These are phyloP conservation scores for Echites panduratus DNA, from an alignment of 257 asterid genomes.

Conservation along the genomic window DNA sequence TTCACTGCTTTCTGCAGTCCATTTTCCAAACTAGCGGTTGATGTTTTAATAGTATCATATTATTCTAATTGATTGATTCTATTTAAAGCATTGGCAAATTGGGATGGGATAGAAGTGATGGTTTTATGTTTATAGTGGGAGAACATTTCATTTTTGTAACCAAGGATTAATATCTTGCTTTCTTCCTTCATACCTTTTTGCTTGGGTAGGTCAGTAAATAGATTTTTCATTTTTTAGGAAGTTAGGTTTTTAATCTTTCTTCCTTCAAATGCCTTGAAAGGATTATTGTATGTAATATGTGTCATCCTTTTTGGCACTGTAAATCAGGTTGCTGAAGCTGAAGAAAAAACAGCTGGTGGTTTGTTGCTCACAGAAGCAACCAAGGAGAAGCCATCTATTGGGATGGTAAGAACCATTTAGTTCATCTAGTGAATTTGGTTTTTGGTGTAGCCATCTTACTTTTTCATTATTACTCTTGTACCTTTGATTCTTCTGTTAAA, in stretches of 20 bases:
- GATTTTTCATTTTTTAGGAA: neutral
- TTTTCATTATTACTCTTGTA: neutral
- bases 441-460: neutral
- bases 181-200: neutral
- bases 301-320: neutral
- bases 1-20: too few relatives aligned
- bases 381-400: conserved; percentile 93
- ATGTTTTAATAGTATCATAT: too few relatives aligned
- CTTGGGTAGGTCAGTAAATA: neutral
- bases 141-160: neutral
- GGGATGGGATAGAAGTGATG: neutral
- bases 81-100: neutral
- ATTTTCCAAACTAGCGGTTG: too few relatives aligned
- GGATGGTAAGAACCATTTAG: conserved; percentile 45
- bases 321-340: conserved; percentile 75
- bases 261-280: neutral
- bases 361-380: conserved; percentile 69
- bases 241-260: neutral
- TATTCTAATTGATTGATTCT: neutral
- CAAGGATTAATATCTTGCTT: neutral
- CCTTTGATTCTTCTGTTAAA: neutral
- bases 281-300: neutral
- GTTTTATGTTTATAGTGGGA: neutral
- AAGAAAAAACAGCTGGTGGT: conserved; percentile 86
- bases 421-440: neutral